Evolutionary conservation across 352 stramenopile species (phyloP), one percentile per base, ranked within the genome.

Genomic region (Phytophthora nicotianae): DNA sequence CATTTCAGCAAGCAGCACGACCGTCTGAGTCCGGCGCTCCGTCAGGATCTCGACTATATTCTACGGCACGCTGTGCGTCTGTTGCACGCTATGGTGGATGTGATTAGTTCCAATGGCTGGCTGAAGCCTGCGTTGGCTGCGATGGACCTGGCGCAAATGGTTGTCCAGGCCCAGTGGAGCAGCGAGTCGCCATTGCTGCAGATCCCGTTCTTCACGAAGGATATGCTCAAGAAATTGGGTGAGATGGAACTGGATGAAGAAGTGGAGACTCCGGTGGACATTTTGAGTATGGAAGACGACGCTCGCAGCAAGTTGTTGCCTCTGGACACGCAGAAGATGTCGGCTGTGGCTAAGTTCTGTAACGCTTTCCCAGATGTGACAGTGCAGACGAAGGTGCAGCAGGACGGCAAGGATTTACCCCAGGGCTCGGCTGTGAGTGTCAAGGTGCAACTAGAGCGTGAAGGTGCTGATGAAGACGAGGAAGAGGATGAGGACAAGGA

Each of bases 121-220:
- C 83, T 99, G 10, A 99, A 99, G 77, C 97, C 98, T 5, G 97
- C 97, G 4, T 74, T 99, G 7, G 94, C 96, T 13, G 96, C 97
- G 6, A 99, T 99, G 97, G 98, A 99, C 65, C 82, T 99, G 5
- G 97, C 89, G 17, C 98, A 99, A 75, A 99, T 99, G 97, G 83
- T 99, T 42, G 96, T 99, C 21, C 98, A 99, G 66, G 98, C 94
- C 1, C 83, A 99, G 37, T 99, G 97, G 97, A 98, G 96, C 62
- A 98, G 95, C 50, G 97, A 99, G 52, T 97, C 97, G 51, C 85
- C 97, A 19, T 63, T 99, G 49, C 69, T 98, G 50, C 95, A 98
- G 68, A 97, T 99, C 37, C 97, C 97, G 40, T 98, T 98, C 74
- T 98, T 99, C 70, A 98, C 89, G 13, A 81, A 89, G 46, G 91